Evolutionary conservation across 2,329 filamentous ascomycete genomes (phyloP).

Genomic region (Corniculantispora saksenae): DNA sequence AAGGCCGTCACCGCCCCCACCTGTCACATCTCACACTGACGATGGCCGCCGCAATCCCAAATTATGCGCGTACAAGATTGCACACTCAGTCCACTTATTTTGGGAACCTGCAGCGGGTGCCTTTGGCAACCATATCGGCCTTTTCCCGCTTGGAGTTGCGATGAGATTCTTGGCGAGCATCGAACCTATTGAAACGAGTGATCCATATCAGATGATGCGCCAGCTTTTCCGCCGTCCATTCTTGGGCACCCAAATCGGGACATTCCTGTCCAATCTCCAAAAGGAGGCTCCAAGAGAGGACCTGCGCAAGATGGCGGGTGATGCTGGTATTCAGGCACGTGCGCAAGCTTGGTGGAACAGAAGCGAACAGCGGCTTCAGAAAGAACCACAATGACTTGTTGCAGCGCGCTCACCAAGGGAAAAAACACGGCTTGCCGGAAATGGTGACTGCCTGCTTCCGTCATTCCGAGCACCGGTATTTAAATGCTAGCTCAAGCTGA

Average conservation of each 20-base stretch:
- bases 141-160: conserved; percentile 21
- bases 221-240: conserved; percentile 21
- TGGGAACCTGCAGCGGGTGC: conserved; percentile 20
- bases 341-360: conserved; percentile 7
- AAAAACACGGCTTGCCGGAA: no score
- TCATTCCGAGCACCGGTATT: no score
- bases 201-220: conserved; percentile 19
- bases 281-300: background rate
- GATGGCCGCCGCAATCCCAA: conserved; percentile 3
- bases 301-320: conserved; percentile 6
- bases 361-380: background rate
- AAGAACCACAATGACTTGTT: background rate
- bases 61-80: conserved; percentile 23
- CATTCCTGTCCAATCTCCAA: conserved; percentile 18
- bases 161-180: conserved; percentile 21
- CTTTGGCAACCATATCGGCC: conserved; percentile 16
- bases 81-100: conserved; percentile 21
- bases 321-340: conserved; percentile 5
- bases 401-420: background rate
- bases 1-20: background rate
- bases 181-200: conserved; percentile 19
- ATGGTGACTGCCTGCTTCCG: no score
- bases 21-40: background rate
- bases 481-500: no score
- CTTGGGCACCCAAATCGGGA: conserved; percentile 19